Conservation (phyloP, 257 asterid species). For the Misopates orontium region DNA sequence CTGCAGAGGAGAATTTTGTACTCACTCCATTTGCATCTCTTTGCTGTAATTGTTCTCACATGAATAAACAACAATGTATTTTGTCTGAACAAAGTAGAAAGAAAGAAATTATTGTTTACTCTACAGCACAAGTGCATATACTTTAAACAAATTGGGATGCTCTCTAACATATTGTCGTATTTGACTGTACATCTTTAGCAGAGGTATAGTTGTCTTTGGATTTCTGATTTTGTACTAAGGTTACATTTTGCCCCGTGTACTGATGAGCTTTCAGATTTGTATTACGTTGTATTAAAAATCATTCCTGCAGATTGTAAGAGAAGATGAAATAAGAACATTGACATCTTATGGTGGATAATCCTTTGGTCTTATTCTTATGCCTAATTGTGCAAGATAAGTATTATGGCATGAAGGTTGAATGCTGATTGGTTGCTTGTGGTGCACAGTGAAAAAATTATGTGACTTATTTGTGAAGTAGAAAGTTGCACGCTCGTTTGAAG, state of each 20-base stretch:
- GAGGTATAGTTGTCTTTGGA: background rate
- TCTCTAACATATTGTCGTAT: conserved; percentile 1
- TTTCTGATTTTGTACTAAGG: background rate
- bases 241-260: background rate
- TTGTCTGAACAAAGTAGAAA: conserved; percentile 5
- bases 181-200: conserved; percentile 6
- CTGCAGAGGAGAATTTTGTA: conserved; percentile 27
- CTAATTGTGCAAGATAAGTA: background rate
- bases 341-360: conserved; percentile 12
- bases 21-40: conserved; percentile 28
- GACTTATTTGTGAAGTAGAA: too few relatives aligned
- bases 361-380: background rate
- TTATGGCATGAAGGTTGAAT: too few relatives aligned
- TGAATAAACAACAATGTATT: conserved; percentile 18
- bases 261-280: background rate
- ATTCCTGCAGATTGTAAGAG: background rate
- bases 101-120: background rate
- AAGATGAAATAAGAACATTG: background rate
- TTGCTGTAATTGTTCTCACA: conserved; percentile 22
- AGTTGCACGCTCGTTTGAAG: too few relatives aligned
- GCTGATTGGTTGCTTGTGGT: too few relatives aligned
- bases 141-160: background rate
- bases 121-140: conserved; percentile 9
- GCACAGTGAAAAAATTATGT: too few relatives aligned
- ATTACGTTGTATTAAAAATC: background rate